Evolutionary conservation across 495 filamentous ascomycete species (phyloP).

Genomic region (Hyaloscypha variabilis): DNA sequence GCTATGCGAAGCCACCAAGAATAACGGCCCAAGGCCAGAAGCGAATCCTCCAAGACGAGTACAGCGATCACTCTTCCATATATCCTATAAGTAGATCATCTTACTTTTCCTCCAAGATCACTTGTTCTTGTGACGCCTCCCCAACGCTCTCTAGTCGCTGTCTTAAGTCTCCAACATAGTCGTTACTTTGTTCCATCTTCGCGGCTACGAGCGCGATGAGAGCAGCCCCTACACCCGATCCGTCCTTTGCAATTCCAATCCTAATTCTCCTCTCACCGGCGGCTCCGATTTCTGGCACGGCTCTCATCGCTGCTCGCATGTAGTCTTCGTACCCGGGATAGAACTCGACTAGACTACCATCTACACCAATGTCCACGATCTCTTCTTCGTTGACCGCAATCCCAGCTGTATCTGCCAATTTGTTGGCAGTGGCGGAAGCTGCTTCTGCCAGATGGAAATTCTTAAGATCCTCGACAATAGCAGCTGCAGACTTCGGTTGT

Average conservation of each 20-base stretch:
- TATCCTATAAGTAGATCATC: background rate
- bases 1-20: background rate
- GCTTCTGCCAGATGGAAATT: constrained; percentile 25
- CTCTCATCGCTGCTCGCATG: constrained; percentile 73
- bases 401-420: constrained; percentile 22
- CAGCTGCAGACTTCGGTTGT: constrained; percentile 24
- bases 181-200: constrained; percentile 32
- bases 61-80: background rate
- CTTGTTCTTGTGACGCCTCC: background rate
- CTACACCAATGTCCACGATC: constrained; percentile 85
- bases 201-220: constrained; percentile 79
- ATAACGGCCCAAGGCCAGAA: background rate
- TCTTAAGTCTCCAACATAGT: constrained; percentile 21
- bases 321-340: constrained; percentile 85
- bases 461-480: constrained; percentile 26
- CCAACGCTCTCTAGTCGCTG: background rate
- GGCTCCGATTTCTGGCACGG: constrained; percentile 69
- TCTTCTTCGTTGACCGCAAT: constrained; percentile 47
- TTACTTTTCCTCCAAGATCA: background rate
- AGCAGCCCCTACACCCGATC: constrained; percentile 87
- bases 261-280: constrained; percentile 77
- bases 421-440: constrained; percentile 30
- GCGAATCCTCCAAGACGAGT: background rate
- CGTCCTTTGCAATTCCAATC: constrained; percentile 94
- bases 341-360: constrained; percentile 88